Conservation (phyloP, 495 filamentous ascomycete species). For the Trichoderma erinaceum region DNA sequence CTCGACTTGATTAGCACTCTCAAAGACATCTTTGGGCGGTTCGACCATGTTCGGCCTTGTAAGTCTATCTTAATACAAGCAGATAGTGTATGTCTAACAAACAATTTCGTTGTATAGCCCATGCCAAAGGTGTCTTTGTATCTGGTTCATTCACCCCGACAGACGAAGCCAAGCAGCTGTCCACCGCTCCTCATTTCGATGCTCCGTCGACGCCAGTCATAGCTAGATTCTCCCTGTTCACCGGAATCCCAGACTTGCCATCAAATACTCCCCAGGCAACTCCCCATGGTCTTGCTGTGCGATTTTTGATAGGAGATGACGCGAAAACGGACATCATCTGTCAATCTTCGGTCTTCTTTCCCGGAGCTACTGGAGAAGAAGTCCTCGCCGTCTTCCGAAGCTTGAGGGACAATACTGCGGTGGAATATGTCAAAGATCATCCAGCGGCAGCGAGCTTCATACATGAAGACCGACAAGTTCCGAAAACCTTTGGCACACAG, state of each 20-base stretch:
- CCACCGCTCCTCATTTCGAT: slow-evolving; percentile 46
- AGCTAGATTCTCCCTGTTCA: slow-evolving; percentile 48
- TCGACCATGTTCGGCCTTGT: background rate
- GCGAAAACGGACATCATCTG: slow-evolving; percentile 50
- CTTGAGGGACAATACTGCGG: slow-evolving; percentile 28
- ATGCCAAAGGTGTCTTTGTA: slow-evolving; percentile 45
- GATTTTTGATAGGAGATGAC: slow-evolving; percentile 39
- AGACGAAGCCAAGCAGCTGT: slow-evolving; percentile 35
- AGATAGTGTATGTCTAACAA: background rate
- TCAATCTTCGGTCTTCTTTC: slow-evolving; percentile 46
- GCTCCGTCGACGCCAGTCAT: slow-evolving; percentile 39
- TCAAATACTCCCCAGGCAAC: slow-evolving; percentile 44
- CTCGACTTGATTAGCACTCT: slow-evolving; percentile 2
- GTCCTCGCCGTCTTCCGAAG: slow-evolving; percentile 44
- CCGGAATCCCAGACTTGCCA: slow-evolving; percentile 45
- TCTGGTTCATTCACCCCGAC: slow-evolving; percentile 46
- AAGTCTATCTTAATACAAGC: background rate
- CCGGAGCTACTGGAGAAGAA: slow-evolving; percentile 39
- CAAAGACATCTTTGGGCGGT: background rate
- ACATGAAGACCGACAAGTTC: slow-evolving; percentile 41
- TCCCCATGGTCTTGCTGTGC: slow-evolving; percentile 45
- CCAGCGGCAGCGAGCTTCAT: slow-evolving; percentile 42
- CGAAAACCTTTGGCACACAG: slow-evolving; percentile 40
- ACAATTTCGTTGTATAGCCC: slow-evolving; percentile 29
- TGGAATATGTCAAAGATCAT: slow-evolving; percentile 36